A percentile compares a stretch with the other conserved stretches of the same genome.
Evolutionary conservation across 495 filamentous ascomycete genomes (phyloP).

Genomic region (Penicillium argentinense): DNA sequence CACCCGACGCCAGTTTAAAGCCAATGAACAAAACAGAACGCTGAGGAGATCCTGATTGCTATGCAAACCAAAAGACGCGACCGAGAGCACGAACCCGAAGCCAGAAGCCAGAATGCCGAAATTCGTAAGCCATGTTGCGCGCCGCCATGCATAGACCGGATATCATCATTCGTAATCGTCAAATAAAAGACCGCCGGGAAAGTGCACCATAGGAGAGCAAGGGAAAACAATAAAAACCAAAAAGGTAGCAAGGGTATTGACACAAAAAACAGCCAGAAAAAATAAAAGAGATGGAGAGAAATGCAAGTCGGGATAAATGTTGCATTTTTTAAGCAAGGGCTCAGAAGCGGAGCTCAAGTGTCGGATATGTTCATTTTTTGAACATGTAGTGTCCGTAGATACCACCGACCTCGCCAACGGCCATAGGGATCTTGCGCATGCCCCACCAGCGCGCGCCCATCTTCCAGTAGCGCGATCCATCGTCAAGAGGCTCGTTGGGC

Average conservation of each 20-base stretch:
- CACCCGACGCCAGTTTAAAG: conserved; percentile 16
- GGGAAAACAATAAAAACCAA: not conserved
- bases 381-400: conserved; percentile 91
- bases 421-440: conserved; percentile 82
- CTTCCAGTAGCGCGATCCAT: conserved; percentile 72
- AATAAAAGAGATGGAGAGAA: conserved; percentile 7
- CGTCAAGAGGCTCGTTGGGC: conserved; percentile 31
- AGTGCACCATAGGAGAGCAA: not conserved
- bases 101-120: conserved; percentile 32
- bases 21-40: conserved; percentile 13
- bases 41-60: conserved; percentile 31
- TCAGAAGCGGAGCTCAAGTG: conserved; percentile 14
- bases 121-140: conserved; percentile 35
- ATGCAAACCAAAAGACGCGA: conserved; percentile 32
- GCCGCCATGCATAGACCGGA: conserved; percentile 36
- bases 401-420: conserved; percentile 73
- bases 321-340: conserved; percentile 13
- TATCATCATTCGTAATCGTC: conserved; percentile 31
- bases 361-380: conserved; percentile 48
- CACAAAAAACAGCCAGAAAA: conserved; percentile 11
- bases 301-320: conserved; percentile 11
- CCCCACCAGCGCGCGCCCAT: conserved; percentile 90
- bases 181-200: conserved; percentile 15
- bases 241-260: conserved; percentile 28
- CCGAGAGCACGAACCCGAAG: conserved; percentile 34